Evolutionary conservation across 2,329 filamentous ascomycete species (phyloP).

Genomic region (Sarocladiaceae sp.): DNA sequence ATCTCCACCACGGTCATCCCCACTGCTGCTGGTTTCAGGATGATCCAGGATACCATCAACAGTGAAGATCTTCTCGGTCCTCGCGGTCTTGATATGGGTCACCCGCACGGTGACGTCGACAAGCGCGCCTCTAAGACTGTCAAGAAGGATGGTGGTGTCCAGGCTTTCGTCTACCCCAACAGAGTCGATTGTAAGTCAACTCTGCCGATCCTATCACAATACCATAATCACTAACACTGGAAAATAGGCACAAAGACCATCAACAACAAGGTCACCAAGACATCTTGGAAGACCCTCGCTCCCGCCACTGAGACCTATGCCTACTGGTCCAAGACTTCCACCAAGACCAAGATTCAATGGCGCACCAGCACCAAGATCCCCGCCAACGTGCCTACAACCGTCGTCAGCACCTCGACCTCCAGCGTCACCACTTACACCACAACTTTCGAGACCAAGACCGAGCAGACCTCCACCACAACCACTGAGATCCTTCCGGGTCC

Average conservation of each 20-base stretch:
- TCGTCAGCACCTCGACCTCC: not conserved
- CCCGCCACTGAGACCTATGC: not conserved
- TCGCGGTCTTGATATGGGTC: not conserved
- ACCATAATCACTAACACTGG: too few relatives aligned
- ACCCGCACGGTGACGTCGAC: not conserved
- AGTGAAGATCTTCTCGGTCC: not conserved
- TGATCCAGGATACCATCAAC: conserved; percentile 2
- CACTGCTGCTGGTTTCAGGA: conserved; percentile 7
- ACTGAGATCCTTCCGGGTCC: conserved; percentile 1
- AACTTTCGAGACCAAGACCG: not conserved
- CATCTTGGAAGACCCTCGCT: not conserved
- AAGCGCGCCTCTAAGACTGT: not conserved
- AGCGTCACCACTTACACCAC: not conserved
- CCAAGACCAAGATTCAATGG: conserved; percentile 1
- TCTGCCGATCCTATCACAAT: too few relatives aligned
- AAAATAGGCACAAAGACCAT: not conserved
- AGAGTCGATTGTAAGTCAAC: not conserved
- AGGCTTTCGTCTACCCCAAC: not conserved
- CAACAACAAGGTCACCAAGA: not conserved
- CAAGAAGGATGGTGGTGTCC: not conserved
- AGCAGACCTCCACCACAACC: not conserved
- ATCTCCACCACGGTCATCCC: conserved; percentile 9
- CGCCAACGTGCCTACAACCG: conserved; percentile 1
- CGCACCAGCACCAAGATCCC: conserved; percentile 6
- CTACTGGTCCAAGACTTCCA: not conserved